These are phyloP conservation scores for Cercospora citrullina DNA, from an alignment of 2,329 filamentous ascomycete species.

Conservation along the genomic window DNA sequence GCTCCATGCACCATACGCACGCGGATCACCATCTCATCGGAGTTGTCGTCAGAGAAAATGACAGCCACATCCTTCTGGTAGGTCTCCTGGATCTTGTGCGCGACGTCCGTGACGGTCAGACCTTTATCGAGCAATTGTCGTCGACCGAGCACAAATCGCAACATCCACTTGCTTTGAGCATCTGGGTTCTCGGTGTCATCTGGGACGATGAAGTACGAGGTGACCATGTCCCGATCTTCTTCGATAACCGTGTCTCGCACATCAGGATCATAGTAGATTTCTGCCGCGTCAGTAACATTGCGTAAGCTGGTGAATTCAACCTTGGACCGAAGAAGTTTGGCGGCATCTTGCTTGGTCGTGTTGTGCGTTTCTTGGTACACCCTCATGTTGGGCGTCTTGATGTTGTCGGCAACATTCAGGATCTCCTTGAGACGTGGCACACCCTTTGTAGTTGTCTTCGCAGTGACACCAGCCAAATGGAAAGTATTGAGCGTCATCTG, in stretches of 20 bases:
- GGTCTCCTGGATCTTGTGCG: conserved; percentile 81
- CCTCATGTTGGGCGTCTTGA: conserved; percentile 97
- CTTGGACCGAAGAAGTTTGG: conserved; percentile 80
- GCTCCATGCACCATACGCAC: conserved; percentile 57
- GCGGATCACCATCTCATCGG: conserved; percentile 90
- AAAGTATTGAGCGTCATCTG: conserved; percentile 99
- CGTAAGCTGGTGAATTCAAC: conserved; percentile 94
- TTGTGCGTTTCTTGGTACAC: conserved; percentile 72
- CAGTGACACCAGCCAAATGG: conserved; percentile 99
- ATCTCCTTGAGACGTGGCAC: conserved; percentile 99
- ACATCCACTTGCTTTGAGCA: conserved; percentile 85
- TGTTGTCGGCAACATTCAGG: conserved; percentile 94
- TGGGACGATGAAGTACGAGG: conserved; percentile 93
- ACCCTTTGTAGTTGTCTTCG: conserved; percentile 99
- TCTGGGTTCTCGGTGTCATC: conserved; percentile 68
- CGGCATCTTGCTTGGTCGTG: conserved; percentile 69
- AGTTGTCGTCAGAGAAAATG: conserved; percentile 97
- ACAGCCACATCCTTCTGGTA: conserved; percentile 84
- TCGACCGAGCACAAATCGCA: conserved; percentile 89
- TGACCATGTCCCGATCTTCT: conserved; percentile 88
- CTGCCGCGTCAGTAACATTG: conserved; percentile 85
- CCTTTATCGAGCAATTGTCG: conserved; percentile 95
- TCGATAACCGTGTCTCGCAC: conserved; percentile 82
- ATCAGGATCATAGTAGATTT: conserved; percentile 97
- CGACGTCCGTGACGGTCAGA: conserved; percentile 87